A percentile compares a stretch with the other conserved stretches of the same genome.
Evolutionary conservation across 1,284 basidiomycete genomes (phyloP).

Genomic region (Boletus albobrunnescens): DNA sequence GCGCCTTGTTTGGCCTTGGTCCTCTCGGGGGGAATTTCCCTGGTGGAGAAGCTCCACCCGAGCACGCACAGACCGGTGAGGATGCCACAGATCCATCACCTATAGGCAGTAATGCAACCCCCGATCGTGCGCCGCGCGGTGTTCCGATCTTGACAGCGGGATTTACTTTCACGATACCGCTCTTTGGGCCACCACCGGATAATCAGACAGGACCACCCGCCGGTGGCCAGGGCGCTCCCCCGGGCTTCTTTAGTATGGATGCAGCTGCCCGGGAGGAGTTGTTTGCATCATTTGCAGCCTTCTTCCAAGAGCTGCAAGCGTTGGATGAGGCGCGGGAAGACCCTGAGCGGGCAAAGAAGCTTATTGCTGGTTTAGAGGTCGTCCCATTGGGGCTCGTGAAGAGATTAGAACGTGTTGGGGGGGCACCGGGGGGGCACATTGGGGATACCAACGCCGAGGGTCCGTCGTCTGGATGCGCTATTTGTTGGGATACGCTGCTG

Average conservation of each 20-base stretch:
- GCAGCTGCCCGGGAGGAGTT: slow-evolving; percentile 26
- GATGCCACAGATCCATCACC: slow-evolving; percentile 15
- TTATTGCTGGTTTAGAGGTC: slow-evolving; percentile 60
- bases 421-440: slow-evolving; percentile 36
- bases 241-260: slow-evolving; percentile 18
- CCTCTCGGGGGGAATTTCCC: slow-evolving; percentile 8
- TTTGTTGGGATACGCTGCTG: slow-evolving; percentile 69
- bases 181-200: slow-evolving; percentile 22
- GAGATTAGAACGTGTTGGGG: slow-evolving; percentile 57
- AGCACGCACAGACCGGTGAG: slow-evolving; percentile 31
- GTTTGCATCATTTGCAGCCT: slow-evolving; percentile 27
- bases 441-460: slow-evolving; percentile 38
- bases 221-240: slow-evolving; percentile 3
- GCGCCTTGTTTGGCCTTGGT: slow-evolving; percentile 25
- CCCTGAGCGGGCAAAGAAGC: slow-evolving; percentile 56
- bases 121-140: slow-evolving; percentile 21
- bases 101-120: slow-evolving; percentile 22
- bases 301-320: slow-evolving; percentile 31
- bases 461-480: slow-evolving; percentile 51
- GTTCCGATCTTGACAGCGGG: slow-evolving; percentile 27
- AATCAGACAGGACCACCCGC: slow-evolving; percentile 3
- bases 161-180: slow-evolving; percentile 32
- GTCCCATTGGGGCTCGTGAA: slow-evolving; percentile 65
- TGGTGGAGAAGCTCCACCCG: slow-evolving; percentile 16
- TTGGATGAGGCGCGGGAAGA: slow-evolving; percentile 52